These are phyloP conservation scores for Asclepias syriaca DNA, from an alignment of 257 asterid species.

Conservation along the genomic window DNA sequence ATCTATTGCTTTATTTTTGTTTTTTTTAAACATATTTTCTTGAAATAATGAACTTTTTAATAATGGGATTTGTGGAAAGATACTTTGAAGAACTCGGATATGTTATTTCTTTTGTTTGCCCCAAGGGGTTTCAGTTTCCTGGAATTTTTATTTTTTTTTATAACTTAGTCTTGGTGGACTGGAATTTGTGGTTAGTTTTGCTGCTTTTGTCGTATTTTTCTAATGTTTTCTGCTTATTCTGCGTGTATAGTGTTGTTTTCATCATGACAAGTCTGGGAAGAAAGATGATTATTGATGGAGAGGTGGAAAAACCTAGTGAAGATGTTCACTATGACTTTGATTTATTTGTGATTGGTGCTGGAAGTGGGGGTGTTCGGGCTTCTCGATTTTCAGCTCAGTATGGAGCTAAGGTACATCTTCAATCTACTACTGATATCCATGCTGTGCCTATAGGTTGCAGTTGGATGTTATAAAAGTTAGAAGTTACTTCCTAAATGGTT, in stretches of 20 bases:
- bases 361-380: slow-evolving; percentile 99
- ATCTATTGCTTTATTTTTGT: background rate
- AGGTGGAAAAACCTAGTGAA: slow-evolving; percentile 36
- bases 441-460: background rate
- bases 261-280: slow-evolving; percentile 64
- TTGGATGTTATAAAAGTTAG: background rate
- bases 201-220: slow-evolving; percentile 14
- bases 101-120: slow-evolving; percentile 13
- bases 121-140: slow-evolving; percentile 13
- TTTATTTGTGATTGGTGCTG: slow-evolving; percentile 95
- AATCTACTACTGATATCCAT: background rate
- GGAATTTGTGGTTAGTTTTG: background rate
- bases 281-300: slow-evolving; percentile 86
- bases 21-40: background rate
- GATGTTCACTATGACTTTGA: slow-evolving; percentile 71
- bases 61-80: background rate
- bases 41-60: background rate
- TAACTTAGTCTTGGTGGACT: background rate
- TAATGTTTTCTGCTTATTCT: slow-evolving; percentile 20
- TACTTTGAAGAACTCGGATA: background rate
- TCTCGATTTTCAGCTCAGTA: slow-evolving; percentile 76
- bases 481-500: background rate
- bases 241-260: slow-evolving; percentile 27
- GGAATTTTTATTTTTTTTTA: background rate
- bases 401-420: slow-evolving; percentile 76